Conservation (phyloP, 2,329 filamentous ascomycete species). For the Lecanosticta acicola region DNA sequence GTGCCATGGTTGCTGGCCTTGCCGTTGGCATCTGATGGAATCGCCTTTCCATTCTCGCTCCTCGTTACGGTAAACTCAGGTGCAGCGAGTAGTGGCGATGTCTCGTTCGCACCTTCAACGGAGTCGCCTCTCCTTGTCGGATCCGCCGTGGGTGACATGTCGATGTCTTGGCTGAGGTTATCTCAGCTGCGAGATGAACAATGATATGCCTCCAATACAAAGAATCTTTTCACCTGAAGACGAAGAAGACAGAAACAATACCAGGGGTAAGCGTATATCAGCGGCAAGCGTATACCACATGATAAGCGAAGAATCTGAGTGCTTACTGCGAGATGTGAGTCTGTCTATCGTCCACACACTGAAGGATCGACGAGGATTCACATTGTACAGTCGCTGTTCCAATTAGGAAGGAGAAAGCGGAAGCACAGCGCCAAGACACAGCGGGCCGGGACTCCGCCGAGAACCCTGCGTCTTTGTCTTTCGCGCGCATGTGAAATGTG, state of each 20-base stretch:
- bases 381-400: background rate
- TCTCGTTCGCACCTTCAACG: constrained; percentile 18
- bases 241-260: too few relatives aligned
- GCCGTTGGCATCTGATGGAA: constrained; percentile 4
- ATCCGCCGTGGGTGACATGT: constrained; percentile 16
- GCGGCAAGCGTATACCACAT: too few relatives aligned
- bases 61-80: constrained; percentile 13
- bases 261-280: too few relatives aligned
- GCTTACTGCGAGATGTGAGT: too few relatives aligned
- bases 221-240: too few relatives aligned
- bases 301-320: too few relatives aligned
- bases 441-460: background rate
- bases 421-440: background rate
- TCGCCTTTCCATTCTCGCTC: constrained; percentile 8
- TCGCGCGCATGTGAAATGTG: background rate
- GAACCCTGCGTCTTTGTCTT: background rate
- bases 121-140: constrained; percentile 8
- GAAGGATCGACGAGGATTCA: too few relatives aligned
- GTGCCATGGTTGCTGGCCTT: constrained; percentile 2
- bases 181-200: background rate
- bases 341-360: too few relatives aligned
- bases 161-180: background rate
- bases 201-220: background rate
- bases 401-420: background rate
- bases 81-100: constrained; percentile 22